Base-by-base conservation (phyloP, 257 asterid genomes). In the Plantago elongata region DNA sequence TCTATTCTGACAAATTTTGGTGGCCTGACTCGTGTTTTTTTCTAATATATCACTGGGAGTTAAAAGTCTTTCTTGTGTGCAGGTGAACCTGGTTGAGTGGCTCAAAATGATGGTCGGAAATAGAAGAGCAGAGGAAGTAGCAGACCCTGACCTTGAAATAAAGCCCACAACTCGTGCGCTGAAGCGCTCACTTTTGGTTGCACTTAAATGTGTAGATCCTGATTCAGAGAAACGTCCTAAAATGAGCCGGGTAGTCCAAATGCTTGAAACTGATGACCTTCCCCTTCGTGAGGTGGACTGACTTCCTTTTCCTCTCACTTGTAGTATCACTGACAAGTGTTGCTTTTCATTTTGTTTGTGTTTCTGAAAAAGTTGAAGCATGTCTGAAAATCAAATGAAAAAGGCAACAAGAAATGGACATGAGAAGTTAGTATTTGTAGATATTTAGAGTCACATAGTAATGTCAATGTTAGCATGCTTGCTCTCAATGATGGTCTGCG, bases 31-130 rank as follows among this genome's bases (percentile, higher is more conserved):
- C 38, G 5, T 34, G n/a, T n/a, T 34, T 2, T 34, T 34, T 34
- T 34, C 38, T 34, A 34, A 9, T 18, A 10, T 27, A 9, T 22
- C 22, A 0, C 12, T n/a, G 10, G n/a, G 30, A 12, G 37, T 15
- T 27, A 2, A 14, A 59, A 9, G 27, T 12, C 29, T 56, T 42
- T 6, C 10, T 43, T 17, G 40, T 54, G 76, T 70, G 54, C 81
- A 88, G 99, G 96, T 89, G 62, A 83, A 92, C 84, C 99, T 92
- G 57, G 99, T 92, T 34, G 99, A 92, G 82, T 92, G 99, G 99
- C 87, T 92, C 45, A 92, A 92, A 73, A 76, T 78, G 90, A 92
- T 92, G 99, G 99, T 92, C 5, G 99, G 97, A 52, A 80, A 74
- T 66, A 72, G 95, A 73, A 81, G 91, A 76, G 87, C 97, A 0